A percentile compares a stretch with the other conserved stretches of the same genome.
Conservation (phyloP, 257 asterid genomes). For the Linaria vulgaris region DNA sequence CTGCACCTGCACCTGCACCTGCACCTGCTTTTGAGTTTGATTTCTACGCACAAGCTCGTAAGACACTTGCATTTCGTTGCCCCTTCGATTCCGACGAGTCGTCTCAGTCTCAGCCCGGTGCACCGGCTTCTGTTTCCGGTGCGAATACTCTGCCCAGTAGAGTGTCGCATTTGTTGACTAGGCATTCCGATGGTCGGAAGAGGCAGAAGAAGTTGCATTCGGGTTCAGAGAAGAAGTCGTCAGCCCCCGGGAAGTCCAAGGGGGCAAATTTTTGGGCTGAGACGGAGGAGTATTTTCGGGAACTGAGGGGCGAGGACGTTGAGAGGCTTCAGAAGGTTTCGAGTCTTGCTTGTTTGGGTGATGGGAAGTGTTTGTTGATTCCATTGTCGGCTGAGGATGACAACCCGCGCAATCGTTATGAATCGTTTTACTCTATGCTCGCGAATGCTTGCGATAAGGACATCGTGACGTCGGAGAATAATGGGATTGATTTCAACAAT, state of each 20-base stretch:
- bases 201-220: slow-evolving; percentile 74
- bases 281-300: slow-evolving; percentile 81
- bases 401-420: slow-evolving; percentile 24
- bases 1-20: no score
- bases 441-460: slow-evolving; percentile 30
- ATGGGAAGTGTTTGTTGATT: slow-evolving; percentile 46
- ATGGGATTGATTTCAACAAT: slow-evolving; percentile 28
- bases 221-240: slow-evolving; percentile 58
- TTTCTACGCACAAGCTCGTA: slow-evolving; percentile 72
- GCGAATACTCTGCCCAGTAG: slow-evolving; percentile 60
- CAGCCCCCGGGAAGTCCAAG: slow-evolving; percentile 42
- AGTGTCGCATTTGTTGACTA: slow-evolving; percentile 52
- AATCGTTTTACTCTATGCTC: slow-evolving; percentile 30
- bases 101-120: slow-evolving; percentile 12
- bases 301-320: slow-evolving; percentile 55
- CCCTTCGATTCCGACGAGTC: slow-evolving; percentile 72
- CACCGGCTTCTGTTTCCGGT: slow-evolving; percentile 36
- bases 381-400: slow-evolving; percentile 42
- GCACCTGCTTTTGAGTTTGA: slow-evolving; percentile 41
- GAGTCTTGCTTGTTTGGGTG: slow-evolving; percentile 31
- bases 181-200: slow-evolving; percentile 70
- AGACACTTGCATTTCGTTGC: slow-evolving; percentile 65
- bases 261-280: slow-evolving; percentile 66
- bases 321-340: slow-evolving; percentile 53
- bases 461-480: slow-evolving; percentile 25